A percentile compares a stretch with the other conserved stretches of the same genome.
Evolutionary conservation across 164 flowering plant genomes (phyloP).

Genomic region (Brasenia schreberi): DNA sequence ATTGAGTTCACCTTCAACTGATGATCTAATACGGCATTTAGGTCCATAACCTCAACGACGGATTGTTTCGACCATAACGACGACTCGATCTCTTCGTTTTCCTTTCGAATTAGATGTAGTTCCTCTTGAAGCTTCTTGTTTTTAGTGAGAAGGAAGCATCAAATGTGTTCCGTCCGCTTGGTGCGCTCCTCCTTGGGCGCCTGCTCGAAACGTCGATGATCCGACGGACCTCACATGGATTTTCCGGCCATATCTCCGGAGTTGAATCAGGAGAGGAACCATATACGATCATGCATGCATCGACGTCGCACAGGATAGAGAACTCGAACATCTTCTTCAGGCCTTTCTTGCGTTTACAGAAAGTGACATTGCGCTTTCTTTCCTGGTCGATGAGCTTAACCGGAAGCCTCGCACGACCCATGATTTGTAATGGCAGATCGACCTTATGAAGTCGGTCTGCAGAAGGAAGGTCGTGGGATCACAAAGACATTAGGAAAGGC

Average conservation of each 20-base stretch:
- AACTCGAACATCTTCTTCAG: constrained; percentile 14
- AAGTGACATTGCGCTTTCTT: constrained; percentile 9
- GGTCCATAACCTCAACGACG: neutral
- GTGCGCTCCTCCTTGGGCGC: constrained; percentile 1
- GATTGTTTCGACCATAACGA: neutral
- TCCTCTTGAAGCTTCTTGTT: constrained; percentile 1
- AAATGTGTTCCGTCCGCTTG: constrained; percentile 1
- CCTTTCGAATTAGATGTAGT: neutral
- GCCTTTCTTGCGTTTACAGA: constrained; percentile 10
- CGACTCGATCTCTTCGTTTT: neutral
- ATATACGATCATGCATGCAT: constrained; percentile 10
- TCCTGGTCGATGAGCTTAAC: constrained; percentile 8
- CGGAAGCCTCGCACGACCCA: constrained; percentile 13
- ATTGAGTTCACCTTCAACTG: neutral
- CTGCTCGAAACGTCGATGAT: constrained; percentile 2
- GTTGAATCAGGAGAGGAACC: neutral
- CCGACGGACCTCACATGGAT: neutral
- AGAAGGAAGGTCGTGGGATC: too few species aligned
- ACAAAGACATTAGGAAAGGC: too few species aligned
- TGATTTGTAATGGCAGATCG: neutral
- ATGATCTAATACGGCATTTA: neutral
- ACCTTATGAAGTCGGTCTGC: too few species aligned
- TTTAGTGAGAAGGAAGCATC: neutral
- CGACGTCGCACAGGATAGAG: constrained; percentile 16
- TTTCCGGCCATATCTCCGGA: constrained; percentile 5